phyloP scores from a whole-genome alignment of 2,329 filamentous ascomycete species.

The Verticillium dahliae region DNA sequence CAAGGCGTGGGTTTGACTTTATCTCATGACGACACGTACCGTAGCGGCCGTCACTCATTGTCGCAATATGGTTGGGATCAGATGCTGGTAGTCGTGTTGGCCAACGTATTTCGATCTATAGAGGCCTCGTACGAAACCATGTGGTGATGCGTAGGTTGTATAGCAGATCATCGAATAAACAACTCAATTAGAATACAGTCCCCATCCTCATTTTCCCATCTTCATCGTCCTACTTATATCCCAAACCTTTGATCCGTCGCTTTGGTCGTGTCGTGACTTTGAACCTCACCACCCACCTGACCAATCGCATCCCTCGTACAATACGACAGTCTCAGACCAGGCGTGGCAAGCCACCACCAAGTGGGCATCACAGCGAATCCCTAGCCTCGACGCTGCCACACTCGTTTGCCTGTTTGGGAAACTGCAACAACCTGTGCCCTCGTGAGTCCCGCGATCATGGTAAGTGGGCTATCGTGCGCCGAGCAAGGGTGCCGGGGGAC shows the following conservation, averaged over 20 bases:
- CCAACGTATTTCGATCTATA: too few species aligned
- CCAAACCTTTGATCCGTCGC: not conserved
- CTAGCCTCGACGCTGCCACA: not conserved
- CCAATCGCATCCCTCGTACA: not conserved
- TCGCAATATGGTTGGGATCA: not conserved
- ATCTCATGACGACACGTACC: conserved; percentile 12
- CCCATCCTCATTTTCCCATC: not conserved
- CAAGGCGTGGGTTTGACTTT: not conserved
- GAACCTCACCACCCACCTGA: not conserved
- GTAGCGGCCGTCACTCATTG: conserved; percentile 24
- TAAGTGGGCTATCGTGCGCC: not conserved
- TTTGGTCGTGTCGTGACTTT: not conserved
- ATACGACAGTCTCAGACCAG: not conserved
- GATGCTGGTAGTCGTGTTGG: too few species aligned
- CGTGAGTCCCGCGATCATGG: not conserved
- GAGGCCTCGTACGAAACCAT: too few species aligned
- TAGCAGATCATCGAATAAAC: too few species aligned
- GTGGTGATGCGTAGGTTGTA: too few species aligned
- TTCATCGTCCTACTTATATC: not conserved
- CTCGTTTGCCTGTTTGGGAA: not conserved
- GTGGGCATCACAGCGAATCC: not conserved
- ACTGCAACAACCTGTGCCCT: too few species aligned
- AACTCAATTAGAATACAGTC: too few species aligned
- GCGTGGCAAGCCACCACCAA: not conserved
- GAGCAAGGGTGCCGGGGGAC: too few species aligned